Evolutionary conservation across 441 rosid species (phyloP), one percentile per base, ranked within the genome.

Genomic region (Pelargonium myrrhifolium): DNA sequence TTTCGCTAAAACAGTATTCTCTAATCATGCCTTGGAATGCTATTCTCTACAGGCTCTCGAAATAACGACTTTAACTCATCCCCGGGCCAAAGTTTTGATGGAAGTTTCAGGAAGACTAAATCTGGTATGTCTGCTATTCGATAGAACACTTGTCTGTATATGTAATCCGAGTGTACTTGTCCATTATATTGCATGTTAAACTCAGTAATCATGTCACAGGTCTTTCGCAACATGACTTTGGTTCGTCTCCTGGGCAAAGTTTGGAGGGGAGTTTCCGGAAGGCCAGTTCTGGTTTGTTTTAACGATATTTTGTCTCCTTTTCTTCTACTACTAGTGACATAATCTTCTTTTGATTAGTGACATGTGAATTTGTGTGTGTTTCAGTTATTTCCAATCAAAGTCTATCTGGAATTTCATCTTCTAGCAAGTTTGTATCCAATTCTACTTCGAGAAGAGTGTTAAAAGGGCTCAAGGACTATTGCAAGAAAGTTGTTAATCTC

Each of bases 211-310:
- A 65, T 66, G 69, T 45, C 20, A 56, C 83, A 83, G 86, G 82
- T 77, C 69, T 80, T 66, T 21, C 60, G 12, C 82, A 49, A 62
- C 77, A 79, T 65, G 82, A 79, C 55, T 71, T 82, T 60, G 79
- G 81, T 56, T 68, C 79, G 63, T 76, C 82, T 68, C 75, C 81
- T 1, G 85, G 75, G 55, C 77, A 70, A 51, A 86, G 87, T 73
- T 77, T 80, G 76, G 82, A 82, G 66, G 83, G 82, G 79, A 83
- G 86, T 77, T 80, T 83, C 77, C 79, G 87, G 69, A 80, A 78
- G 71, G 75, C 84, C 56, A 79, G 77, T 74, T 86, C 87, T 39
- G 90, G 90, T 86, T 71, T 72, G 84, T 82, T 64, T 65, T 8
- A 63, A 28, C 39, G n/a, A 3, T 43, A 39, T 1, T 5, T 47